Base-by-base conservation (phyloP, 805 yeast genomes). In the Metschnikowia koreensis region DNA sequence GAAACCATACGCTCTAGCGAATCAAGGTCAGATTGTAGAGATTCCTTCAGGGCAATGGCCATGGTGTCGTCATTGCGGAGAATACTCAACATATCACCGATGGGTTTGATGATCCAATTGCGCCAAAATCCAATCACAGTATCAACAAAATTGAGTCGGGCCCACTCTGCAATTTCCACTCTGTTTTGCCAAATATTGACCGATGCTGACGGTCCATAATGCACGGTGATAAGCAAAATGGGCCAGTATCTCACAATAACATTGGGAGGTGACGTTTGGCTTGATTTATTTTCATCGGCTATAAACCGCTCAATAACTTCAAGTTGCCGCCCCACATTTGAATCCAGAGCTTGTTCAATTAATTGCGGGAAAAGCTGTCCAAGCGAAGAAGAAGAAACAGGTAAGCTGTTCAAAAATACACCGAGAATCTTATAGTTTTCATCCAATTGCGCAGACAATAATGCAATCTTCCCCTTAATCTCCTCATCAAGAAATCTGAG, bases 1-100 rank as follows among this genome's bases (percentile, higher is more conserved):
- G 84, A 73, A 2, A 90, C 89, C 99, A 93, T 93, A 51, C 97
- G 69, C 62, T 90, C 91, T 47, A 93, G 75, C 1, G 96, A 87
- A 43, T 83, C 81, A 58, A 90, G 71, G 60, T 92, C 97, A 0
- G 94, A 81, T 37, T 80, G 77, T 15, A 94, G 73, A 1, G 96
- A 86, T 49, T 87, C 86, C 64, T 87, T 86, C 3, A 93, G 83
- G 69, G 89, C 83, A 22, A 91, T 80, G 0, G 96, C 87, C 41
- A 91, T 81, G 40, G 66, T 63, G 13, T 87, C 86, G 64, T 92
- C 97, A 66, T 89, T 94, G 47, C 94, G 77, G n/a, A 93, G 84
- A 0, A 96, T 90, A 44, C 81, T 77, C 57, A 89, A 70, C 56
- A 93, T 84, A 59, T 87, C 84, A 40, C 74, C 72, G 16, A 88